Base-by-base conservation (phyloP, 2,329 filamentous ascomycete species). In the Immersiporthe knoxdaviesiana region DNA sequence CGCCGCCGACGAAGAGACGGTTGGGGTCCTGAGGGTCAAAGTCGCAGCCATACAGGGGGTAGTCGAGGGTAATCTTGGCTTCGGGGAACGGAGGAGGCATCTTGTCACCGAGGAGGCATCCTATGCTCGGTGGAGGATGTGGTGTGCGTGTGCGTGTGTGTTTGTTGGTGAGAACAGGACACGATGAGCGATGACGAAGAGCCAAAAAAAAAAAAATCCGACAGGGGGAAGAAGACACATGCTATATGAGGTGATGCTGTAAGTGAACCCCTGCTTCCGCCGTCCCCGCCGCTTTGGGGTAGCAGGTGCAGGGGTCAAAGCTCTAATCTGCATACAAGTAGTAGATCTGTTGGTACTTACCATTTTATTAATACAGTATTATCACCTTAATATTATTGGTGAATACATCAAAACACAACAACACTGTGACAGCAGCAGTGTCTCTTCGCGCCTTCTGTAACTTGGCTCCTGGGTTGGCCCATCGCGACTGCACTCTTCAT, bases 41-140 rank as follows among this genome's bases (percentile, higher is more conserved):
- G 77, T 94, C 94, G 78, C 93, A 92, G 68, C 91, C 89, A 79
- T 94, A 97, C 70, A 97, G 87, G 63, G 94, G 94, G 79, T 95
- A 97, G 69, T 89, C 88, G 73, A 97, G 87, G 68, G 88, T 88
- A 74, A 89, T 83, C 78, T 89, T 91, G 71, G 91, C 86, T 70
- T 80, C 79, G 67, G 81, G 79, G 72, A 88, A 77, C 5, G 74
- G 68, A 27, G 75, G 73, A 41, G 75, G 73, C 75, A 77, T 77
- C 39, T 62, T 68, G 63, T 62, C 63, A 39, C 54, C 35, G 56
- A 58, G 39, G 44, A 67, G 30, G 58, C 65, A 67, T 67, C 41
- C 56, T 67, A 62, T 44, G 58, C 27, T 61, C 5, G 18, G 39
- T 21, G 32, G 41, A 12, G 32, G 41, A 12, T 32, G 35, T 35